Evolutionary conservation across 2,329 filamentous ascomycete species (phyloP), one percentile per base, ranked within the genome.

Genomic region (Colletotrichum lindemuthianum): DNA sequence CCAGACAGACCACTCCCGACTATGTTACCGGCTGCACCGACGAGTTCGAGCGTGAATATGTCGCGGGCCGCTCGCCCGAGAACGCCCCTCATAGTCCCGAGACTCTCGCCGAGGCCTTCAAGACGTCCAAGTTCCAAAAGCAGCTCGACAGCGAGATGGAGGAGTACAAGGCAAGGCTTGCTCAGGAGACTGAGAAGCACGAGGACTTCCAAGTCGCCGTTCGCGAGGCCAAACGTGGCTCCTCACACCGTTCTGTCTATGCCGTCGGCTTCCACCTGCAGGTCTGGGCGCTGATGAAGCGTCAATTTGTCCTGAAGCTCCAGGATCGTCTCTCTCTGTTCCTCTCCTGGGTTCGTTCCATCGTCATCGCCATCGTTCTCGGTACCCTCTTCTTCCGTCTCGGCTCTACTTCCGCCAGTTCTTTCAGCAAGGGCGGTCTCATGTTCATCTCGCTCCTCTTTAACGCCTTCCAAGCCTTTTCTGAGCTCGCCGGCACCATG

Each of bases 401-500:
- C 39, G 87, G 88, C 1, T 76, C 87, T 55, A 88, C 83, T 0
- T 88, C 86, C 1, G 86, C 87, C 37, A 92, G 89, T 43, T 91
- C 92, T 3, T 96, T 96, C 77, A 91, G 89, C 69, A 88, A 92
- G 74, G 92, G 92, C 67, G 92, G 92, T 80, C 85, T 95, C 1
- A 81, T 96, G 54, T 96, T 96, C 78, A 88, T 93, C 58, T 82
- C 90, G 24, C 84, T 96, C 2, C 79, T 96, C 5, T 95, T 95
- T 83, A 95, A 95, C 74, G 90, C 91, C n/a, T 95, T 96, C 76
- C 89, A 93, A 72, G 91, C 92, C 32, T 94, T 96, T 72, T 87
- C 90, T 0, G 92, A 96, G 75, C 78, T 97, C 0, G 90, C 85
- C 0, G 84, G 85, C 10, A 91, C 90, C 2, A 95, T 96, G 91